A percentile compares a stretch with the other conserved stretches of the same genome.
Evolutionary conservation across 2,329 filamentous ascomycete species (phyloP).

Genomic region (Emericellopsis atlantica): DNA sequence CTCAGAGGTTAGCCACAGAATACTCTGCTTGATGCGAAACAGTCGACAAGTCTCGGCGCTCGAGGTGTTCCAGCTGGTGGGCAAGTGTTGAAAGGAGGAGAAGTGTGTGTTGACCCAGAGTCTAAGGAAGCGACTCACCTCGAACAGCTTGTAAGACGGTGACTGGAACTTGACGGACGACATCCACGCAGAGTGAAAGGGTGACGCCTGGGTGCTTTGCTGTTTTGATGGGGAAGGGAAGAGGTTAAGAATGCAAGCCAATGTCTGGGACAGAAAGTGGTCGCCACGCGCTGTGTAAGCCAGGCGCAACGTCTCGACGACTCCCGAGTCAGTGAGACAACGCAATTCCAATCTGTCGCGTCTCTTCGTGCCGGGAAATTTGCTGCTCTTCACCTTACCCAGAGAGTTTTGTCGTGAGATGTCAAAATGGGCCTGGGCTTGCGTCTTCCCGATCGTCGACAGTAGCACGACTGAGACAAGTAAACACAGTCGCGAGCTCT

Average conservation of each 20-base stretch:
- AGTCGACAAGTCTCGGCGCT: background rate
- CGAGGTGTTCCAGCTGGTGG: background rate
- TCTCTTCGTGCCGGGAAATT: conserved; percentile 23
- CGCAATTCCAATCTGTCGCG: conserved; percentile 12
- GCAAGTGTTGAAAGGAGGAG: too few species aligned
- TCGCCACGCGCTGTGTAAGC: conserved; percentile 17
- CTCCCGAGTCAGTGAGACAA: conserved; percentile 10
- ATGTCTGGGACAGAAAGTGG: conserved; percentile 23
- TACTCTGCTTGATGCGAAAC: background rate
- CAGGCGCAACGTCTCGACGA: conserved; percentile 17
- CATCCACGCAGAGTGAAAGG: conserved; percentile 37
- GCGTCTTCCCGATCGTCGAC: background rate
- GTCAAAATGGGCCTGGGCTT: background rate
- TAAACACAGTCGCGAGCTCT: background rate
- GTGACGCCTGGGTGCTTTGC: conserved; percentile 17
- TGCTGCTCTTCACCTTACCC: conserved; percentile 14
- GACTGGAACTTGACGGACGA: conserved; percentile 44
- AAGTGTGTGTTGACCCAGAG: conserved; percentile 12
- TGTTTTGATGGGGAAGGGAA: conserved; percentile 16
- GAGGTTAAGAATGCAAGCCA: conserved; percentile 19
- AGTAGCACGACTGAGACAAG: background rate
- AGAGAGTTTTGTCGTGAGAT: background rate
- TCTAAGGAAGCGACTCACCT: conserved; percentile 35
- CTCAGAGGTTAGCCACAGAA: background rate
- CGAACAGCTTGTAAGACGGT: conserved; percentile 43